Evolutionary conservation across 805 yeast species (phyloP).

Genomic region (Wickerhamiella sorbophila): DNA sequence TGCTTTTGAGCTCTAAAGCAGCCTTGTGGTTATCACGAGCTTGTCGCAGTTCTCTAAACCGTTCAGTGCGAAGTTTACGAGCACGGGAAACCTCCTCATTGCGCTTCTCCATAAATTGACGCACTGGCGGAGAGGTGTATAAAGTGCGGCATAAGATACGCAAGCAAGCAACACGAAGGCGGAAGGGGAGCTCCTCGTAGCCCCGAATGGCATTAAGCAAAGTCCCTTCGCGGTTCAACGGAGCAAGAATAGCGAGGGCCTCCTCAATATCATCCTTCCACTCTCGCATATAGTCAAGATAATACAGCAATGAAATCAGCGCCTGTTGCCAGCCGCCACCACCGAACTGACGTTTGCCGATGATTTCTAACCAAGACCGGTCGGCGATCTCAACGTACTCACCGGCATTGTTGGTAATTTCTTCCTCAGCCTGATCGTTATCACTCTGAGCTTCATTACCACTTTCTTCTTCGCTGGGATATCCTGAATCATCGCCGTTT

Average conservation of each 20-base stretch:
- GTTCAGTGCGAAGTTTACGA: constrained; percentile 54
- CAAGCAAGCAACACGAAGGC: constrained; percentile 42
- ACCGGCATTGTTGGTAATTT: constrained; percentile 1
- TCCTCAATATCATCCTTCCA: constrained; percentile 37
- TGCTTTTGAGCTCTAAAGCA: constrained; percentile 30
- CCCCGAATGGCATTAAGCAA: constrained; percentile 35
- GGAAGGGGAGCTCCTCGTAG: constrained; percentile 42
- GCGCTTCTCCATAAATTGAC: constrained; percentile 52
- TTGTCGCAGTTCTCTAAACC: constrained; percentile 43
- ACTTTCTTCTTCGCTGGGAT: constrained; percentile 18
- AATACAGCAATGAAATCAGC: constrained; percentile 55
- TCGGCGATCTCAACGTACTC: constrained; percentile 4
- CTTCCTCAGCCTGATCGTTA: constrained; percentile 24
- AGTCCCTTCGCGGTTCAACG: constrained; percentile 33
- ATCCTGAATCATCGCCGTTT: constrained; percentile 23
- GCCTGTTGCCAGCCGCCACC: constrained; percentile 81
- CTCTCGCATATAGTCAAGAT: constrained; percentile 42
- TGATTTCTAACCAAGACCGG: constrained; percentile 55
- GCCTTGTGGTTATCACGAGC: constrained; percentile 38
- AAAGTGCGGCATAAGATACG: constrained; percentile 51
- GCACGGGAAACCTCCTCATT: constrained; percentile 47
- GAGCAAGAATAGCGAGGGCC: constrained; percentile 43
- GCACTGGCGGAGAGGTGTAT: constrained; percentile 41
- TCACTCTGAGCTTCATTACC: constrained; percentile 12
- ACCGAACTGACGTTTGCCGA: constrained; percentile 57